Evolutionary conservation across 2,329 filamentous ascomycete species (phyloP).

Genomic region (Rosellinia necatrix): DNA sequence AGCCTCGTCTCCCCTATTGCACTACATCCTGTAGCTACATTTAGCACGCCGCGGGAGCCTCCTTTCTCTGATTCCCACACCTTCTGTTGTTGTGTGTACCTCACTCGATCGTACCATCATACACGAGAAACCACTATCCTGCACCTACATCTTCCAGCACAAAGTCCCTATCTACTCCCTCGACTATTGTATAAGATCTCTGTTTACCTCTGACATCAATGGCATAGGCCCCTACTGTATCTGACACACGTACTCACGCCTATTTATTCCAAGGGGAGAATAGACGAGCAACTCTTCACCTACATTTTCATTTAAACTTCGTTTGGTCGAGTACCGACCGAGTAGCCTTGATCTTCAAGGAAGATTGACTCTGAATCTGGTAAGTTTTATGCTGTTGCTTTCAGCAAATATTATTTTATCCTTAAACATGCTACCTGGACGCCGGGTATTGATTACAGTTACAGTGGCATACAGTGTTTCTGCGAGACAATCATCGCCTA

Average conservation of each 20-base stretch:
- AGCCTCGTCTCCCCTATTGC: neutral
- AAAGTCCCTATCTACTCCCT: too few relatives aligned
- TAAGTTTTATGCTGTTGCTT: constrained; percentile 1
- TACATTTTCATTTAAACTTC: neutral
- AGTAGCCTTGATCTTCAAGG: neutral
- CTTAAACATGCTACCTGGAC: neutral
- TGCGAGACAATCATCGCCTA: neutral
- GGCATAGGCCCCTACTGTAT: neutral
- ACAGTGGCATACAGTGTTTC: neutral
- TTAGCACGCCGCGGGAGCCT: neutral
- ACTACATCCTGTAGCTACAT: too few relatives aligned
- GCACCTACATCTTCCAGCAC: too few relatives aligned
- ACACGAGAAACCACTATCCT: too few relatives aligned
- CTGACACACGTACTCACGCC: neutral
- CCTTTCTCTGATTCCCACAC: neutral
- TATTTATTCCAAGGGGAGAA: too few relatives aligned
- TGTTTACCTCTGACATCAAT: too few relatives aligned
- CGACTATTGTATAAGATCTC: too few relatives aligned
- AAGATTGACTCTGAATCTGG: neutral
- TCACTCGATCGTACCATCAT: too few relatives aligned
- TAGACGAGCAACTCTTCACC: neutral
- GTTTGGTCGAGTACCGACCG: neutral
- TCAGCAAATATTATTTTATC: too few relatives aligned
- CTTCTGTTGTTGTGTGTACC: too few relatives aligned
- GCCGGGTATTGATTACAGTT: neutral